phyloP scores from a whole-genome alignment of 139 green algal genomes.

The Coccomyxa sp. region DNA sequence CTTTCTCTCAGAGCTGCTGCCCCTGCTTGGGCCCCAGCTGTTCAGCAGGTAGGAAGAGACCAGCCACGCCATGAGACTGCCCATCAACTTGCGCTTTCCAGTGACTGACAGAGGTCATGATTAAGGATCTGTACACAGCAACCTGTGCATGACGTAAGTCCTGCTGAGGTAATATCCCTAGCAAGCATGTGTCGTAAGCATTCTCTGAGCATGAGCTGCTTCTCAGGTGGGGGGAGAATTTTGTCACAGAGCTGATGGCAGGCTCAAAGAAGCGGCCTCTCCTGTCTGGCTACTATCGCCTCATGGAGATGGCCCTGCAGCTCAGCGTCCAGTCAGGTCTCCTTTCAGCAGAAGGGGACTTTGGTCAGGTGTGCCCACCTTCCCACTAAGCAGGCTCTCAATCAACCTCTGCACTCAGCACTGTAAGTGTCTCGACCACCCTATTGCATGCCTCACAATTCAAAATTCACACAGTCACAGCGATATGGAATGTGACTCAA shows the following conservation, averaged over 20 bases:
- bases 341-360: neutral
- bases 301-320: slow-evolving; percentile 8
- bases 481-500: too few relatives aligned
- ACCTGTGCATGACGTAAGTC: neutral
- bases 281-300: slow-evolving; percentile 18
- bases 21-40: neutral
- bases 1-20: slow-evolving; percentile 10
- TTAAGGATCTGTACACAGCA: neutral
- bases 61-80: neutral
- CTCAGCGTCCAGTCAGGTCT: neutral
- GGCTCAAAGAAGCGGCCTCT: slow-evolving; percentile 5
- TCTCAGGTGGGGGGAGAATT: slow-evolving; percentile 1
- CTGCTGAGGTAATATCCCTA: neutral
- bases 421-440: too few relatives aligned
- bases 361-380: too few relatives aligned
- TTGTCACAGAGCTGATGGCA: slow-evolving; percentile 8
- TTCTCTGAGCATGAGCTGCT: neutral
- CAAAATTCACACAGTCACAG: too few relatives aligned
- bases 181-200: neutral
- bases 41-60: neutral
- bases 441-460: too few relatives aligned
- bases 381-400: too few relatives aligned
- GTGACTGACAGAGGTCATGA: neutral
- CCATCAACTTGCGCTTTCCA: neutral
- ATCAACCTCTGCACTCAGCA: too few relatives aligned